Percentiles rank a stretch among this genome's conserved stretches.
These are phyloP conservation scores for Trichoderma atrobrunneum DNA, from an alignment of 2,329 filamentous ascomycete genomes.

Conservation along the genomic window DNA sequence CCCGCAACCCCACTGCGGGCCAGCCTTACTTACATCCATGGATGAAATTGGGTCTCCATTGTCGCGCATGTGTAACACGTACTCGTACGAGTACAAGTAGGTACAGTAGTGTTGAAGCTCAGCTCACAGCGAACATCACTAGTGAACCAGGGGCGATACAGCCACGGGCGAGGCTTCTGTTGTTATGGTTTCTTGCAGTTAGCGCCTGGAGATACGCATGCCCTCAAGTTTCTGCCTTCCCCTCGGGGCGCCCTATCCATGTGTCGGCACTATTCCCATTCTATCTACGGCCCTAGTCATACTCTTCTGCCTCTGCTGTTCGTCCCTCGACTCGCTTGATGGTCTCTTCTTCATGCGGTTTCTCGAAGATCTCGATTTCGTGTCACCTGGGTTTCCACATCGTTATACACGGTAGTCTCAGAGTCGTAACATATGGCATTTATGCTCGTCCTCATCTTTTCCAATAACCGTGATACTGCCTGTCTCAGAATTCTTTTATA, in stretches of 20 bases:
- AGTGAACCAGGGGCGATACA: no score
- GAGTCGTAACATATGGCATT: not conserved
- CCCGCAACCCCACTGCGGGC: no score
- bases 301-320: no score
- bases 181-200: not conserved
- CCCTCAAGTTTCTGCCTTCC: not conserved
- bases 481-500: not conserved
- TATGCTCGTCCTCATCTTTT: not conserved
- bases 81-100: no score
- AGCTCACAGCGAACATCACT: no score
- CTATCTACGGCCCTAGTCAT: not conserved
- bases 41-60: no score
- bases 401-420: not conserved
- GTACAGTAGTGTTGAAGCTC: no score
- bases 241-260: not conserved
- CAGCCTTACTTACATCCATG: no score
- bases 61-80: no score
- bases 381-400: accelerated
- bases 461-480: not conserved
- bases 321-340: not conserved
- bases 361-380: not conserved
- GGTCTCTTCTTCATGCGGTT: not conserved
- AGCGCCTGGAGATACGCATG: not conserved
- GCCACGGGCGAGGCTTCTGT: no score
- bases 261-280: not conserved